Conservation (phyloP, 2,329 filamentous ascomycete species). For the Fusarium incarnatum region DNA sequence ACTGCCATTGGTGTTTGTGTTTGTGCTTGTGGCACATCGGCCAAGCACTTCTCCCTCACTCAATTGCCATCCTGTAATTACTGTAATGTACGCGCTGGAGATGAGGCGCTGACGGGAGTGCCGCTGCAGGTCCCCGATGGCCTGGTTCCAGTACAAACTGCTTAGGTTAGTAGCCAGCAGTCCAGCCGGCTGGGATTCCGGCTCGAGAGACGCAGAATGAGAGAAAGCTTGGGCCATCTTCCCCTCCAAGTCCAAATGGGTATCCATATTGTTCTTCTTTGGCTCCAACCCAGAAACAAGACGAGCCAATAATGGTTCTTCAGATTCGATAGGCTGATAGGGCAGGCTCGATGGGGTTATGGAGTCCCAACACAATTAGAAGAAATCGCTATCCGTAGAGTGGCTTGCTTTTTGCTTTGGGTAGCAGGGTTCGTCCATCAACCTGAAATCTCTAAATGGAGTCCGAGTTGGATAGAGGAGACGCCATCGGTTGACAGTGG, state of each 20-base stretch:
- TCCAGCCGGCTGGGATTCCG: conserved; percentile 18
- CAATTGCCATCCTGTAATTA: conserved; percentile 8
- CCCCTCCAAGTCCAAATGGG: not conserved
- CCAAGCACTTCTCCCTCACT: conserved; percentile 15
- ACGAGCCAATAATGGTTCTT: conserved; percentile 33
- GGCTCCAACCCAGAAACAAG: not conserved
- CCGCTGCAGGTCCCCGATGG: conserved; percentile 34
- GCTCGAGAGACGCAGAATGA: conserved; percentile 3
- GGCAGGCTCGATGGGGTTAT: not conserved
- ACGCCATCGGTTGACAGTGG: conserved; percentile 26
- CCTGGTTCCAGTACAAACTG: conserved; percentile 16
- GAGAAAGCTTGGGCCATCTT: conserved; percentile 21
- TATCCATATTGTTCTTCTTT: conserved; percentile 27
- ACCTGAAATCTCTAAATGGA: conserved; percentile 29
- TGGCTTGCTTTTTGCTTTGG: conserved; percentile 41
- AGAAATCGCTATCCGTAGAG: conserved; percentile 18
- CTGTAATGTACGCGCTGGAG: conserved; percentile 11
- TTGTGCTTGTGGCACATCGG: conserved; percentile 8
- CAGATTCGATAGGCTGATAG: conserved; percentile 22
- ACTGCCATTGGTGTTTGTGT: conserved; percentile 31
- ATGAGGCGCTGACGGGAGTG: conserved; percentile 22
- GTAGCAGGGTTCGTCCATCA: conserved; percentile 38
- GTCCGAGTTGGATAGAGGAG: conserved; percentile 27
- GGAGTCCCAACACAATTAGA: conserved; percentile 34
- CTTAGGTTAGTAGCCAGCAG: not conserved